Conservation (phyloP, 2,329 filamentous ascomycete species). For the Reticulascus tulasneorum region DNA sequence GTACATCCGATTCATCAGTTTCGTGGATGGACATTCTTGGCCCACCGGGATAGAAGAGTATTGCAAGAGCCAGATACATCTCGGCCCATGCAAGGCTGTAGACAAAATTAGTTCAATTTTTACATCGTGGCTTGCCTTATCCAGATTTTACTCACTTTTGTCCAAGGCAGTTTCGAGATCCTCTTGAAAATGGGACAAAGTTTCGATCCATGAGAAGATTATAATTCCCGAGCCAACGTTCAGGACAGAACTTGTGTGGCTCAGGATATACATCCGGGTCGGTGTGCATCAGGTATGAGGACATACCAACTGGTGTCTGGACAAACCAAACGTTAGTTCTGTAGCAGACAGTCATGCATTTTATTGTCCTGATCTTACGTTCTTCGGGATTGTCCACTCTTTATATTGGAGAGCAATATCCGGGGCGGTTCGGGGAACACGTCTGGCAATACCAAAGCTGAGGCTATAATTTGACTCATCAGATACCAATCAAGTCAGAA, state of each 20-base stretch:
- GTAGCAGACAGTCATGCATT: no score
- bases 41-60: background rate
- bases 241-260: slow-evolving; percentile 20
- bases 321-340: slow-evolving; percentile 24
- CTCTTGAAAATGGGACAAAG: slow-evolving; percentile 2
- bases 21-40: background rate
- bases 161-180: slow-evolving; percentile 1
- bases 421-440: slow-evolving; percentile 34
- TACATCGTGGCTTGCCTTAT: no score
- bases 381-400: slow-evolving; percentile 23
- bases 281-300: slow-evolving; percentile 22
- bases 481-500: no score
- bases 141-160: background rate
- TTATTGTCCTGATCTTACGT: no score
- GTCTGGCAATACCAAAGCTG: slow-evolving; percentile 38
- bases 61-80: background rate
- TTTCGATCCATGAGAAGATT: background rate
- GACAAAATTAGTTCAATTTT: background rate
- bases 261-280: slow-evolving; percentile 18
- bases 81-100: background rate
- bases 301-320: slow-evolving; percentile 32
- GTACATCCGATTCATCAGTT: background rate
- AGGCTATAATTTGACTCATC: no score
- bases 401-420: slow-evolving; percentile 23
- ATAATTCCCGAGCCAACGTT: slow-evolving; percentile 19